These are phyloP conservation scores for Nyssa sinensis DNA, from an alignment of 148 eudicot genomes.

Conservation along the genomic window DNA sequence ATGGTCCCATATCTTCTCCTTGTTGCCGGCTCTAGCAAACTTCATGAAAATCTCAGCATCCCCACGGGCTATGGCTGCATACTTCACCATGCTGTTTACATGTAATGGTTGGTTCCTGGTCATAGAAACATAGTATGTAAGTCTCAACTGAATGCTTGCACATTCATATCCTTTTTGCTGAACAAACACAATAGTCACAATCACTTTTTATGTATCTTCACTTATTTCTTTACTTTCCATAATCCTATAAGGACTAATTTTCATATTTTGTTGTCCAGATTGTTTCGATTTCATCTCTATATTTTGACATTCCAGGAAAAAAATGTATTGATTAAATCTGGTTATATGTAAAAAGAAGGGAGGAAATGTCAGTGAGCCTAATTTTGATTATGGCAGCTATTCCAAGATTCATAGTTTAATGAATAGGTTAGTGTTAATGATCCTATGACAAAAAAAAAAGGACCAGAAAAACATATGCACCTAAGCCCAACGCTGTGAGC, in stretches of 20 bases:
- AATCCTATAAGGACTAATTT: too few species aligned
- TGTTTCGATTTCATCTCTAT: background rate
- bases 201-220: background rate
- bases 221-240: background rate
- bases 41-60: conserved; percentile 56
- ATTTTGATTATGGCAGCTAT: background rate
- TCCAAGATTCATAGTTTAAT: background rate
- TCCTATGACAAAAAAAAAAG: too few species aligned
- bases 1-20: conserved; percentile 58
- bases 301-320: background rate
- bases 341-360: background rate
- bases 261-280: too few species aligned
- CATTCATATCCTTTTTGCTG: background rate
- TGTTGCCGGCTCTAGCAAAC: conserved; percentile 51
- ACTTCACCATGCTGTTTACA: conserved; percentile 50
- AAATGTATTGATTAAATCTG: background rate
- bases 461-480: conserved; percentile 16
- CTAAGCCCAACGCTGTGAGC: conserved; percentile 53
- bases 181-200: background rate
- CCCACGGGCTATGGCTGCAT: conserved; percentile 53
- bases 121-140: conserved; percentile 8
- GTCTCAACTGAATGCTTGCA: background rate
- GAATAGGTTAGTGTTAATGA: too few species aligned
- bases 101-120: conserved; percentile 54
- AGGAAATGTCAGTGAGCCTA: background rate